Evolutionary conservation across 1,139 yeast species (phyloP).

Genomic region (Magnusiomyces magnusii): DNA sequence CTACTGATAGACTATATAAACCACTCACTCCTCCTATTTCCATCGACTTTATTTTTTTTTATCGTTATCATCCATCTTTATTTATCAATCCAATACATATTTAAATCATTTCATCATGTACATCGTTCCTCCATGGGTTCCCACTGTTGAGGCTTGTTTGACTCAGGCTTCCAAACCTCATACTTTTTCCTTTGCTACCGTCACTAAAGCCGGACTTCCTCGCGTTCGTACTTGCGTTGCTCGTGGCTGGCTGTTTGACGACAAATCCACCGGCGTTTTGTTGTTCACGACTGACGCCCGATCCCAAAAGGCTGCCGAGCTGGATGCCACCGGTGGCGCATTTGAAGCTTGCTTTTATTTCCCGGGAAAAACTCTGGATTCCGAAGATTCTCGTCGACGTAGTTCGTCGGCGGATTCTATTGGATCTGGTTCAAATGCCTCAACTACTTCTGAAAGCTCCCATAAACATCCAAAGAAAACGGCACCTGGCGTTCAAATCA

Average conservation of each 20-base stretch:
- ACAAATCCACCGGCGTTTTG: slow-evolving; percentile 57
- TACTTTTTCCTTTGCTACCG: slow-evolving; percentile 62
- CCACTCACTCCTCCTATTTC: not conserved
- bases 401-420: not conserved
- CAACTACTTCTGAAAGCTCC: not conserved
- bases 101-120: slow-evolving; percentile 16
- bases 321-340: slow-evolving; percentile 40
- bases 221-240: slow-evolving; percentile 61
- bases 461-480: not conserved
- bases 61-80: not conserved
- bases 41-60: not conserved
- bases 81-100: not conserved
- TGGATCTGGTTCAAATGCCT: not conserved
- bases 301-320: slow-evolving; percentile 53
- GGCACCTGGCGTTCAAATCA: slow-evolving; percentile 25
- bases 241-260: slow-evolving; percentile 69
- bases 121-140: slow-evolving; percentile 28
- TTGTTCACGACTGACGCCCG: slow-evolving; percentile 68
- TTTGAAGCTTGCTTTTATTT: slow-evolving; percentile 78
- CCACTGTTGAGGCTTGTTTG: slow-evolving; percentile 23
- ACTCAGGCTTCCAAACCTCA: slow-evolving; percentile 23
- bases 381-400: not conserved
- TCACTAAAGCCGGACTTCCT: slow-evolving; percentile 49
- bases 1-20: no score
- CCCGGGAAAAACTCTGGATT: slow-evolving; percentile 24